phyloP scores from a whole-genome alignment of 2,329 filamentous ascomycete species.

The Cucurbitaria berberidis region DNA sequence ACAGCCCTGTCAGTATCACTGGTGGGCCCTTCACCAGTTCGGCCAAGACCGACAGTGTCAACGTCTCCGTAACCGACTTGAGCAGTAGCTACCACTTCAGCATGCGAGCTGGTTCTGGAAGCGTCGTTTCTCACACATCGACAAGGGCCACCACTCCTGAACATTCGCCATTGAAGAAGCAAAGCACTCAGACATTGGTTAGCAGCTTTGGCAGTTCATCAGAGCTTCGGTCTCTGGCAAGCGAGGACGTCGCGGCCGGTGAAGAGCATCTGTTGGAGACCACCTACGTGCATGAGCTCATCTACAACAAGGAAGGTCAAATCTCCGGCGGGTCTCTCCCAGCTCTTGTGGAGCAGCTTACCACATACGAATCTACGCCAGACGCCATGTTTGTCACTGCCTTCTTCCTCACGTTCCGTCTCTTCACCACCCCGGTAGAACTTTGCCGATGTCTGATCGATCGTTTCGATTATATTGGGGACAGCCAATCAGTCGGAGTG shows the following conservation, averaged over 20 bases:
- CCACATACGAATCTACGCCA: conserved; percentile 89
- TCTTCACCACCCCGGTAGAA: conserved; percentile 82
- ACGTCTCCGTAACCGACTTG: conserved; percentile 77
- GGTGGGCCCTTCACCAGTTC: conserved; percentile 38
- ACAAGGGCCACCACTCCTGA: conserved; percentile 91
- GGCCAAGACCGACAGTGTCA: conserved; percentile 65
- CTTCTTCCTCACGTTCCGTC: conserved; percentile 94
- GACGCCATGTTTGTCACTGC: conserved; percentile 91
- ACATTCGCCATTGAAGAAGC: conserved; percentile 58
- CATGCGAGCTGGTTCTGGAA: conserved; percentile 77
- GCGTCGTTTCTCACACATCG: conserved; percentile 79
- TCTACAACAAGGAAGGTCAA: conserved; percentile 92
- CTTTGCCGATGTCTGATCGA: conserved; percentile 85
- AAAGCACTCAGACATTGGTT: conserved; percentile 63
- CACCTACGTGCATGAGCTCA: conserved; percentile 88
- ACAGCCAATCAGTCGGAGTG: conserved; percentile 73
- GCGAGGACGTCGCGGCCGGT: conserved; percentile 77
- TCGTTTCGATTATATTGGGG: conserved; percentile 88
- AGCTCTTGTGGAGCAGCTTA: conserved; percentile 91
- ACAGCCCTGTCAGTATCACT: conserved; percentile 45
- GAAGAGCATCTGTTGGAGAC: conserved; percentile 88
- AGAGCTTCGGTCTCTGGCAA: conserved; percentile 67
- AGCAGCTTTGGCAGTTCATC: conserved; percentile 70
- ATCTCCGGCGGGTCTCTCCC: conserved; percentile 91
- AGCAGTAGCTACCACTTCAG: conserved; percentile 78